Evolutionary conservation across 2,329 filamentous ascomycete species (phyloP).

Genomic region (Ustilaginoidea virens): DNA sequence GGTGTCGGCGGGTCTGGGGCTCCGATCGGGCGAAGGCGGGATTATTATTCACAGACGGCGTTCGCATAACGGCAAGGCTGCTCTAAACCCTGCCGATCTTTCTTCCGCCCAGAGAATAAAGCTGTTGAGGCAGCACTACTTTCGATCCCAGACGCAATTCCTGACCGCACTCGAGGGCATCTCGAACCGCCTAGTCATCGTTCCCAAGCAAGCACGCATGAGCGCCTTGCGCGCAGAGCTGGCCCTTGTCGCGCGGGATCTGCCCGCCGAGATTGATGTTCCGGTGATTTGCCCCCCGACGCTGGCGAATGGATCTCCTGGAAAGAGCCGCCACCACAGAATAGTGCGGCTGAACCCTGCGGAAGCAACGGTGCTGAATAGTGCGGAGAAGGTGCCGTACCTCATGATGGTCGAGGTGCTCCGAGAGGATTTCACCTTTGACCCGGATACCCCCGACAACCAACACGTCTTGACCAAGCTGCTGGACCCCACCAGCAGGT

Average conservation of each 20-base stretch:
- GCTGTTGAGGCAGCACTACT: slow-evolving; percentile 66
- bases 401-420: slow-evolving; percentile 73
- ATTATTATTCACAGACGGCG: slow-evolving; percentile 42
- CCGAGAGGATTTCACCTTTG: slow-evolving; percentile 69
- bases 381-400: slow-evolving; percentile 74
- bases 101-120: slow-evolving; percentile 52
- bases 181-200: slow-evolving; percentile 67
- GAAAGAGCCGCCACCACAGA: slow-evolving; percentile 63
- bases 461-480: slow-evolving; percentile 44
- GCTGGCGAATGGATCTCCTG: slow-evolving; percentile 55
- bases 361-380: slow-evolving; percentile 73
- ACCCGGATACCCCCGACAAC: slow-evolving; percentile 60
- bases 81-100: slow-evolving; percentile 45
- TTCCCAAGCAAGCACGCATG: slow-evolving; percentile 66
- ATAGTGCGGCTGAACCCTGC: slow-evolving; percentile 73
- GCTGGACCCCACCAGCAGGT: slow-evolving; percentile 38
- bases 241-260: slow-evolving; percentile 63
- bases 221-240: slow-evolving; percentile 71
- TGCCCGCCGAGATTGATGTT: slow-evolving; percentile 73
- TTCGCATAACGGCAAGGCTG: slow-evolving; percentile 43
- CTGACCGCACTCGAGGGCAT: slow-evolving; percentile 69
- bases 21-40: slow-evolving; percentile 28
- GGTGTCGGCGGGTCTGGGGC: slow-evolving; percentile 34
- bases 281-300: slow-evolving; percentile 67
- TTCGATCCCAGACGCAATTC: slow-evolving; percentile 67